Base-by-base conservation (phyloP, 345 rosid genomes). In the Adansonia digitata region DNA sequence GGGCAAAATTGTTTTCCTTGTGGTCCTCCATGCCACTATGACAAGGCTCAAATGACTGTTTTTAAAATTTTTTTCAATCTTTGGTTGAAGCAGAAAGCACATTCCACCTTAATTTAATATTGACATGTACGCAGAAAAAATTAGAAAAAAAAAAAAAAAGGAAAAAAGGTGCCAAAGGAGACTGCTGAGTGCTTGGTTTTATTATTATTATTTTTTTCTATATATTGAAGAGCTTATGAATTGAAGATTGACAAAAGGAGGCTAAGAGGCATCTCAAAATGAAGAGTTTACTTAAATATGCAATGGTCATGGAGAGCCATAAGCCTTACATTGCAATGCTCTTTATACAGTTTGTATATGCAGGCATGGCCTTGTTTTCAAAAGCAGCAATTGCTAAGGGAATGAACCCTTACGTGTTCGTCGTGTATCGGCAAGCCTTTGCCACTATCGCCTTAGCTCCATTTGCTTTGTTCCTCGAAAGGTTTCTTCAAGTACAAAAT, bases 331-430 rank as follows among this genome's bases (percentile, higher is more conserved):
- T 89, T n/a, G 91, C 87, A 62, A 82, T 94, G 93, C 63, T 90
- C 29, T 79, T 86, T 10, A 78, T 90, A 7, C 94, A 94, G 52
- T 81, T 81, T 69, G 56, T 85, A 0, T 94, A 88, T 73, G 92
- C 98, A 78, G 96, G 94, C 72, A 87, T 92, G 95, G 89, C 94
- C 72, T 72, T 94, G 72, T 82, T 94, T 80, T 88, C 98, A 20
- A 94, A 92, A 76, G 88, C 87, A 3, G 91, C 97, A 4, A 86
- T 92, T 37, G 72, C 90, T 66, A 74, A 79, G 24, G 98, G 98
- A 77, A 91, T 89, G 90, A 92, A 83, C 84, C 88, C 92, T 85
- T 87, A 53, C 56, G 92, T 86, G 48, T 93, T 94, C 18, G 96
- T 92, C 8, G 86, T 89, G 51, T 92, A 88, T 74, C 89, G 98